Evolutionary conservation across 1,284 basidiomycete species (phyloP).

Genomic region (Austropuccinia psidii): DNA sequence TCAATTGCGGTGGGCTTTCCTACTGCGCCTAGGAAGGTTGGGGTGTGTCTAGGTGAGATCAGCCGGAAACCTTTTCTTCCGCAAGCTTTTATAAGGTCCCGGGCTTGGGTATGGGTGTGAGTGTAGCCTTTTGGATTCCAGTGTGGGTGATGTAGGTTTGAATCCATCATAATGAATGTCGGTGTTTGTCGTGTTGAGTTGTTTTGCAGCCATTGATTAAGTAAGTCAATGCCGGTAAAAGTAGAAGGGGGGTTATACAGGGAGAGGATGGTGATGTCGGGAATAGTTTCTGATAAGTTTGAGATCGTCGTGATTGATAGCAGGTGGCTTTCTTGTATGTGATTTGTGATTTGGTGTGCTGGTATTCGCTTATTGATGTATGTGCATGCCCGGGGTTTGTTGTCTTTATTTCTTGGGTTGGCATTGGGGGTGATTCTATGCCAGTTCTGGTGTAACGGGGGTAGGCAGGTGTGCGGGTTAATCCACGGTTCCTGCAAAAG

Average conservation of each 20-base stretch:
- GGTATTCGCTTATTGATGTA: slow-evolving; percentile 1
- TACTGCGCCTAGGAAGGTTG: neutral
- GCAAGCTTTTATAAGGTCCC: neutral
- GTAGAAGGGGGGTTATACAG: neutral
- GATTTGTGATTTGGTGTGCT: neutral
- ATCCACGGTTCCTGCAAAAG: slow-evolving; percentile 3
- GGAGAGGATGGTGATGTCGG: neutral
- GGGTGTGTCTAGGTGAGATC: slow-evolving; percentile 5
- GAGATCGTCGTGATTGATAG: too few relatives aligned
- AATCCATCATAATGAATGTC: slow-evolving; percentile 2
- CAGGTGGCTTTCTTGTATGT: too few relatives aligned
- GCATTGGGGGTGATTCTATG: neutral
- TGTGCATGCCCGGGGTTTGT: neutral
- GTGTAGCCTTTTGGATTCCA: neutral
- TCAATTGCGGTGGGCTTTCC: neutral
- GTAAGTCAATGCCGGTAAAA: neutral
- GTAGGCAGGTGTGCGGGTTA: neutral
- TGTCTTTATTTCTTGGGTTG: neutral
- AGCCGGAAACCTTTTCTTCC: neutral
- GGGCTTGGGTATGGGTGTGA: neutral
- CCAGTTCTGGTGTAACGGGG: neutral
- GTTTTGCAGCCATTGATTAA: neutral
- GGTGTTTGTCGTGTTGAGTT: neutral
- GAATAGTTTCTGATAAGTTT: too few relatives aligned
- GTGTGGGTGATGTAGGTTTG: slow-evolving; percentile 2